These are phyloP conservation scores for Termitomyces sp. DNA, from an alignment of 1,284 basidiomycete genomes.

Conservation along the genomic window DNA sequence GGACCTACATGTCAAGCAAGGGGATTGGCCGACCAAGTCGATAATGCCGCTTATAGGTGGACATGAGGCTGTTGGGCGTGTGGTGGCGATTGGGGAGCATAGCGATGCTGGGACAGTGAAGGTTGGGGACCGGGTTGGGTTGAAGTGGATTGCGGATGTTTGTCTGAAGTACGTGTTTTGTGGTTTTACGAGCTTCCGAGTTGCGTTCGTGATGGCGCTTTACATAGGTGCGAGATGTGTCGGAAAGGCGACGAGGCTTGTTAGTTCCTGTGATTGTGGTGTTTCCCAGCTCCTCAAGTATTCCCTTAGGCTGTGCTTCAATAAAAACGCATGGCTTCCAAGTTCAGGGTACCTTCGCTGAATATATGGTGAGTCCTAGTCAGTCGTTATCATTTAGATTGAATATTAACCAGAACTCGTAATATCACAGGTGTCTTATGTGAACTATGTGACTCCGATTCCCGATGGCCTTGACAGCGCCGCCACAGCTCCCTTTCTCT, in stretches of 20 bases:
- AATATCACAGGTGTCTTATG: slow-evolving; percentile 43
- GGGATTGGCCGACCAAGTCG: slow-evolving; percentile 53
- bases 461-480: slow-evolving; percentile 54
- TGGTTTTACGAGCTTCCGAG: neutral
- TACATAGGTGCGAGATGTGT: slow-evolving; percentile 18
- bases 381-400: neutral
- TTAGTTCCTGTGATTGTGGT: slow-evolving; percentile 23
- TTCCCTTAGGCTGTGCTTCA: slow-evolving; percentile 36
- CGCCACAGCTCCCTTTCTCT: slow-evolving; percentile 62
- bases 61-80: slow-evolving; percentile 54
- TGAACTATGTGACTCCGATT: slow-evolving; percentile 63
- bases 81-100: slow-evolving; percentile 66
- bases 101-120: slow-evolving; percentile 40
- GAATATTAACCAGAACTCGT: neutral
- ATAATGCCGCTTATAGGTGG: slow-evolving; percentile 64
- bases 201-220: neutral
- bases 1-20: slow-evolving; percentile 56
- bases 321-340: slow-evolving; percentile 49
- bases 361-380: slow-evolving; percentile 45
- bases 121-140: slow-evolving; percentile 59
- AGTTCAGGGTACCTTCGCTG: slow-evolving; percentile 52
- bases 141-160: slow-evolving; percentile 68
- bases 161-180: slow-evolving; percentile 40
- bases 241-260: slow-evolving; percentile 44
- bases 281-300: neutral